Conservation (phyloP, 73 alveolate species). For the Breviolum minutum region DNA sequence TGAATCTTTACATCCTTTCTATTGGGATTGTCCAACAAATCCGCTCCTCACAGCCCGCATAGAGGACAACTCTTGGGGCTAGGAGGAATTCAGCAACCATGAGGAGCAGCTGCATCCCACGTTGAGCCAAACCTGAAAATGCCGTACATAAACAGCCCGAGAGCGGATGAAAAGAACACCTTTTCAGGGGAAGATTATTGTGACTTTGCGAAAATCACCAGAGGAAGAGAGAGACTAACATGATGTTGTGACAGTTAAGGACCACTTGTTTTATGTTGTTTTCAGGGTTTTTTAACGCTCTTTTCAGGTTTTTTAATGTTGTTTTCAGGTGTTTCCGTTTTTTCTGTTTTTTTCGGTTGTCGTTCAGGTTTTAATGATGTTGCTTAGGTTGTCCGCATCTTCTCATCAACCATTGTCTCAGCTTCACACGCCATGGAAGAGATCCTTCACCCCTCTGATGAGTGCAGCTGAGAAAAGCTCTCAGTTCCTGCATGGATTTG, state of each 20-base stretch:
- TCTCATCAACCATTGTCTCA: neutral
- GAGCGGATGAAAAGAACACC: neutral
- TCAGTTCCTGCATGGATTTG: constrained; percentile 41
- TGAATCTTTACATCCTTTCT: too few relatives aligned
- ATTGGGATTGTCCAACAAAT: too few relatives aligned
- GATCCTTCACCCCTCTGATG: constrained; percentile 80
- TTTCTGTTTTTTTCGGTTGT: too few relatives aligned
- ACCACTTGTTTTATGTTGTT: too few relatives aligned
- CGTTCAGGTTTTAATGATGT: neutral
- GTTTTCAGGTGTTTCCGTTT: neutral
- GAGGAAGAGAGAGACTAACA: too few relatives aligned
- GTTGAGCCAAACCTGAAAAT: constrained; percentile 71
- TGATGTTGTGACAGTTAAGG: too few relatives aligned
- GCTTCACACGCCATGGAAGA: constrained; percentile 51
- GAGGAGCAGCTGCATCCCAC: constrained; percentile 78
- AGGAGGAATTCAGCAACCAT: constrained; percentile 73
- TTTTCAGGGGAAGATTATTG: too few relatives aligned
- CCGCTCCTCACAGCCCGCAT: constrained; percentile 93
- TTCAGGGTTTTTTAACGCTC: too few relatives aligned
- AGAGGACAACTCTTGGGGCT: constrained; percentile 80
- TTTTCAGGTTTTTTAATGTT: neutral
- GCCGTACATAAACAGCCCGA: neutral
- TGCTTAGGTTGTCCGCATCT: neutral
- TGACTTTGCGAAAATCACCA: too few relatives aligned
- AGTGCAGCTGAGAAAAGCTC: constrained; percentile 92